Evolutionary conservation across 2,329 filamentous ascomycete species (phyloP).

Genomic region (Ascochyta viciae-villosae): DNA sequence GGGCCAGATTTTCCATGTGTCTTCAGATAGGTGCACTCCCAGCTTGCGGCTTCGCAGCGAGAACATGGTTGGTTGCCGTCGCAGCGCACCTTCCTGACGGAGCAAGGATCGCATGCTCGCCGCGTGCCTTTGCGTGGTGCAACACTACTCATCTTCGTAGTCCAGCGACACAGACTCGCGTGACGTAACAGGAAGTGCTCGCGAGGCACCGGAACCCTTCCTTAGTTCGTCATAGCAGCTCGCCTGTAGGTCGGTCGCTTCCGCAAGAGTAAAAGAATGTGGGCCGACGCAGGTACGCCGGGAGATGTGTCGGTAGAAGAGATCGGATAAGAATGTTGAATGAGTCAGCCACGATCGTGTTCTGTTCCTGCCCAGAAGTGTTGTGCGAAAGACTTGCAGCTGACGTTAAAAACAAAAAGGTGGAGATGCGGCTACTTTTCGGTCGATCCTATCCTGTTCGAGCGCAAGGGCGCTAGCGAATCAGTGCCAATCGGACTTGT

Average conservation of each 20-base stretch:
- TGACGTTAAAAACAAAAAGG: conserved; percentile 38
- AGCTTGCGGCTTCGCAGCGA: conserved; percentile 43
- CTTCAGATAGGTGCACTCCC: conserved; percentile 48
- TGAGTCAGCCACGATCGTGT: conserved; percentile 13
- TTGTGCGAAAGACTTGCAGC: conserved; percentile 29
- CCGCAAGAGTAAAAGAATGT: conserved; percentile 9
- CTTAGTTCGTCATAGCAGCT: conserved; percentile 32
- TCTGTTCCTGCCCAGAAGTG: conserved; percentile 16
- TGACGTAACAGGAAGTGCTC: conserved; percentile 23
- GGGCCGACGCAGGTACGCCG: conserved; percentile 16
- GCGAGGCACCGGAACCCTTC: conserved; percentile 24
- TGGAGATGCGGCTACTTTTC: conserved; percentile 39
- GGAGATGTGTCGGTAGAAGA: conserved; percentile 16
- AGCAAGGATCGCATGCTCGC: conserved; percentile 47
- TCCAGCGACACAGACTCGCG: conserved; percentile 23
- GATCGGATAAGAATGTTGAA: conserved; percentile 8
- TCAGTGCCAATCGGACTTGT: not conserved
- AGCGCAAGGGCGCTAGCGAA: conserved; percentile 6
- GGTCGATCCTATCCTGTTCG: conserved; percentile 18
- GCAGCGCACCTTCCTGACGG: conserved; percentile 45
- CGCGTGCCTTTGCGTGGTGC: conserved; percentile 46
- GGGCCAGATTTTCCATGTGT: conserved; percentile 47
- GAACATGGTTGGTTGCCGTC: conserved; percentile 46
- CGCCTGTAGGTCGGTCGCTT: conserved; percentile 12
- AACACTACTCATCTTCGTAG: conserved; percentile 30